A percentile compares a stretch with the other conserved stretches of the same genome.
These are phyloP conservation scores for Penicillium coprophilum DNA, from an alignment of 495 filamentous ascomycete species.

Conservation along the genomic window DNA sequence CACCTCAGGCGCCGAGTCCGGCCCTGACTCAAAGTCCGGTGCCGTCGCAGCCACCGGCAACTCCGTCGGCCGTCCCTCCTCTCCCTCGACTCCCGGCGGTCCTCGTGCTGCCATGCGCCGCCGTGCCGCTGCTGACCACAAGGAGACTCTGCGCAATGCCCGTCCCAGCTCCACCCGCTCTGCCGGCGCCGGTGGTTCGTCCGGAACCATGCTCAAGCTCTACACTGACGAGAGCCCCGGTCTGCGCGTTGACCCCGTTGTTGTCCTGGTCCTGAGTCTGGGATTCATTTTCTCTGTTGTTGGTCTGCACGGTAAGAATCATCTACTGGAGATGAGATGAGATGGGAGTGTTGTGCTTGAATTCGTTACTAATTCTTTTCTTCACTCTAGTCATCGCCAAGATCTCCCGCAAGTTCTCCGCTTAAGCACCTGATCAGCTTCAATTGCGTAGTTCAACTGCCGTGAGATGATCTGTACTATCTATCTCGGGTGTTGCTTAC, in stretches of 20 bases:
- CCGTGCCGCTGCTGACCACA: constrained; percentile 91
- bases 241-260: constrained; percentile 93
- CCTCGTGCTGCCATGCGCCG: constrained; percentile 92
- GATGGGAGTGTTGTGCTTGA: background rate
- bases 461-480: background rate
- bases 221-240: constrained; percentile 98
- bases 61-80: constrained; percentile 72
- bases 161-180: constrained; percentile 87
- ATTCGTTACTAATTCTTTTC: constrained; percentile 21
- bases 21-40: constrained; percentile 61
- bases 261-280: constrained; percentile 89
- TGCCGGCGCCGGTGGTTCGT: constrained; percentile 92
- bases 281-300: constrained; percentile 99
- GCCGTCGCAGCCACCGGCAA: constrained; percentile 60
- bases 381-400: constrained; percentile 84
- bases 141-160: constrained; percentile 88
- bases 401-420: constrained; percentile 86
- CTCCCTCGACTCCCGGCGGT: constrained; percentile 88
- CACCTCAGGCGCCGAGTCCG: constrained; percentile 51
- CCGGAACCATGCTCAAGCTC: constrained; percentile 98
- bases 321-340: background rate
- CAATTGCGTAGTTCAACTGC: constrained; percentile 1
- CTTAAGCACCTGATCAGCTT: constrained; percentile 29
- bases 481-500: constrained; percentile 7
- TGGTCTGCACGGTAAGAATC: constrained; percentile 86